A percentile compares a stretch with the other conserved stretches of the same genome.
Conservation (phyloP, 352 stramenopile species). For the Pythium brachiatum region DNA sequence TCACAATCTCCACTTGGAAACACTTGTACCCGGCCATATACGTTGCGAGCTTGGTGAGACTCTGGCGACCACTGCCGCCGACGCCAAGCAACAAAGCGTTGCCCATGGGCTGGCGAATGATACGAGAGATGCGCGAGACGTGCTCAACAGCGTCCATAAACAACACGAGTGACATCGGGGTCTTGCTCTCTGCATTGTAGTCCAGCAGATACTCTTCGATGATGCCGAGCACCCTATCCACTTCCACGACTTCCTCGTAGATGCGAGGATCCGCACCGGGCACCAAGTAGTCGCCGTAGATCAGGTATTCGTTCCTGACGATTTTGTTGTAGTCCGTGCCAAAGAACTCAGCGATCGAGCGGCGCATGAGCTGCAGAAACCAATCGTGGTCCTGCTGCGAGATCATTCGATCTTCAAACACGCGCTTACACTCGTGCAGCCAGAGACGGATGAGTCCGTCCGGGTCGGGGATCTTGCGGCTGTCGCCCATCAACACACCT, state of each 20-base stretch:
- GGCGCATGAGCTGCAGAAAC: slow-evolving; percentile 78
- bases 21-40: slow-evolving; percentile 93
- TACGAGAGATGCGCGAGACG: slow-evolving; percentile 77
- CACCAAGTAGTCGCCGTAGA: slow-evolving; percentile 82
- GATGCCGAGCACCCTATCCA: slow-evolving; percentile 80
- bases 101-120: slow-evolving; percentile 81
- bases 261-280: slow-evolving; percentile 78
- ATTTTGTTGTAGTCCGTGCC: slow-evolving; percentile 80
- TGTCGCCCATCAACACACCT: slow-evolving; percentile 87
- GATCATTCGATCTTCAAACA: slow-evolving; percentile 95
- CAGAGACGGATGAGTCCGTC: slow-evolving; percentile 85
- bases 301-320: slow-evolving; percentile 66
- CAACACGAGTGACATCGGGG: slow-evolving; percentile 86
- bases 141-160: slow-evolving; percentile 89
- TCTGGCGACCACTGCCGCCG: slow-evolving; percentile 91
- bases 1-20: slow-evolving; percentile 95
- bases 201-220: slow-evolving; percentile 90
- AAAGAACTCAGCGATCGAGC: slow-evolving; percentile 73
- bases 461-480: slow-evolving; percentile 56
- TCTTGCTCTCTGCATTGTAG: slow-evolving; percentile 91
- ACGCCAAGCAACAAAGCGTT: slow-evolving; percentile 92
- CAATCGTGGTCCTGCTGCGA: slow-evolving; percentile 89
- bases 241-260: slow-evolving; percentile 87
- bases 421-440: slow-evolving; percentile 92
- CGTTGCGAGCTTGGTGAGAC: slow-evolving; percentile 88